Conservation (phyloP, 805 yeast genomes). For the Saccharomyces mikatae region DNA sequence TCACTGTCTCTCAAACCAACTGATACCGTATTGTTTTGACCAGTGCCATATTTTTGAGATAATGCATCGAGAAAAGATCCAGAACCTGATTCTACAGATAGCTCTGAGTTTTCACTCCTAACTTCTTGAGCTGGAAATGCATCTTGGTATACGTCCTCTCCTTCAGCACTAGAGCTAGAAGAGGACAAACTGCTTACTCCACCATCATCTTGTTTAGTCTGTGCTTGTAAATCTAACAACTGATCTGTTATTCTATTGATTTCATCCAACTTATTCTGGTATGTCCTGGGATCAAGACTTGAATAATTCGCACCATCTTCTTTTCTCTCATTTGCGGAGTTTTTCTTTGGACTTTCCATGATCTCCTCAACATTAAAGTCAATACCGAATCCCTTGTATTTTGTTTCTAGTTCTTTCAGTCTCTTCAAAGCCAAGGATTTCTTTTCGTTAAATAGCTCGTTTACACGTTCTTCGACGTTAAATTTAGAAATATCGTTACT, state of each 20-base stretch:
- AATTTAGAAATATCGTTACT: conserved; percentile 69
- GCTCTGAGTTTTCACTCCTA: conserved; percentile 5
- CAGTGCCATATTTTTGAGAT: conserved; percentile 30
- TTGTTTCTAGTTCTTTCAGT: conserved; percentile 57
- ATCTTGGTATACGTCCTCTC: conserved; percentile 5
- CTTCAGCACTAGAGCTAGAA: conserved; percentile 7
- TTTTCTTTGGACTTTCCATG: conserved; percentile 2
- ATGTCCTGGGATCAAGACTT: conserved; percentile 22
- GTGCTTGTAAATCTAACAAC: conserved; percentile 10
- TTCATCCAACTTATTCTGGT: conserved; percentile 18
- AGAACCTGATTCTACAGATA: conserved; percentile 8
- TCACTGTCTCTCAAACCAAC: conserved; percentile 1
- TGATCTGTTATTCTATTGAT: conserved; percentile 20
- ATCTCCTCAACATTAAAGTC: conserved; percentile 34
- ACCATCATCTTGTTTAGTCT: conserved; percentile 1
- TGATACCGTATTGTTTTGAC: conserved; percentile 10
- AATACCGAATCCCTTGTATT: conserved; percentile 57
- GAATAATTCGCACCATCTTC: conserved; percentile 2
- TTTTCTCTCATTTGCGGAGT: neutral
- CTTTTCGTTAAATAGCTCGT: conserved; percentile 50
- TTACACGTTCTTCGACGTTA: conserved; percentile 43
- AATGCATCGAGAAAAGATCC: conserved; percentile 27
- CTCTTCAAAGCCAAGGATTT: conserved; percentile 64
- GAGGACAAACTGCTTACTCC: conserved; percentile 1
- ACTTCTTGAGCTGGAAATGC: conserved; percentile 1